phyloP scores from a whole-genome alignment of 345 rosid genomes.

The Citrus sp. region DNA sequence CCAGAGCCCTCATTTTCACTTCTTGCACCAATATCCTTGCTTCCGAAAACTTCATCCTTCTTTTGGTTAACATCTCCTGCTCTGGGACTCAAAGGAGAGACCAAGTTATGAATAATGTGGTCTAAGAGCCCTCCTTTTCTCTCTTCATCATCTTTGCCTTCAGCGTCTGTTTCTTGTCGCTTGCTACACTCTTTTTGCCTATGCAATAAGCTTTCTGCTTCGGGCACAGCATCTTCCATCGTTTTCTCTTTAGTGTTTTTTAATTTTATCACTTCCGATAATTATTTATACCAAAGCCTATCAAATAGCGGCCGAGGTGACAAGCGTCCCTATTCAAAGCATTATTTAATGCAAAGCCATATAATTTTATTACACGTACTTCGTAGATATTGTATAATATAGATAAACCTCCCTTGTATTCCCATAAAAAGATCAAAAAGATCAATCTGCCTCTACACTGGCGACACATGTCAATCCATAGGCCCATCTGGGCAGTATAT shows the following conservation, averaged over 20 bases:
- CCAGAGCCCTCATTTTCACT: conserved; percentile 2
- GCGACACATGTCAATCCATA: neutral
- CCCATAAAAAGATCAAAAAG: too few relatives aligned
- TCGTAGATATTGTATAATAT: conserved; percentile 9
- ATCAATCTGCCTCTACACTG: neutral
- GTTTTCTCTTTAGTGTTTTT: neutral
- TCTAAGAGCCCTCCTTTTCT: conserved; percentile 28
- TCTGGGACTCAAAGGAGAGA: conserved; percentile 32
- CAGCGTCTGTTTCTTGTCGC: neutral
- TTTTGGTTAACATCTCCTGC: conserved; percentile 4
- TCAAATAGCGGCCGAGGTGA: neutral
- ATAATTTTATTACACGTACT: conserved; percentile 24
- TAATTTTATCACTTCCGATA: too few relatives aligned
- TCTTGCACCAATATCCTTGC: neutral
- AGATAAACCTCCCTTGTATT: neutral
- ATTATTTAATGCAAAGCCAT: neutral
- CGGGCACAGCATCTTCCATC: conserved; percentile 49
- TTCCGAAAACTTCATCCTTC: conserved; percentile 2
- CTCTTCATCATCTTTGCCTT: conserved; percentile 1
- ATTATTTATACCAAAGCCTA: neutral
- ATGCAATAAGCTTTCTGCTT: conserved; percentile 32
- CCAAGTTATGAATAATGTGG: conserved; percentile 28
- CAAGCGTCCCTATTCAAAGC: neutral
- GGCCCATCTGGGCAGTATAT: neutral
- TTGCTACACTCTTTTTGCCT: neutral